phyloP scores from a whole-genome alignment of 768 basidiomycete species.

The Mycena maculata region DNA sequence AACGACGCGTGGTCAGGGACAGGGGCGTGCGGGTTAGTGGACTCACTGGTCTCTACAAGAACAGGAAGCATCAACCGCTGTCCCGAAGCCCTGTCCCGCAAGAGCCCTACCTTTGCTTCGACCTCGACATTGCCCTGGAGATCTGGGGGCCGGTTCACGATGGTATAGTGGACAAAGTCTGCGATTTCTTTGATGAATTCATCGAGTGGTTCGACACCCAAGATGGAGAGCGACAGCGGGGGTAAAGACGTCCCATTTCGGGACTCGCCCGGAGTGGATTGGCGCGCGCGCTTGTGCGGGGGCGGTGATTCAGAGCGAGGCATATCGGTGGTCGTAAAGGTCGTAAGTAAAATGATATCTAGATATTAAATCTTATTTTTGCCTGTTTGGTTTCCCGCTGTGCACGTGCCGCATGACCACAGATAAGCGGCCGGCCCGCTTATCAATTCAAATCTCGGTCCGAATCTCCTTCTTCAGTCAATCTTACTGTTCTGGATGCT shows the following conservation, averaged over 20 bases:
- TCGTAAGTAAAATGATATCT: no score
- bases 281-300: conserved; percentile 46
- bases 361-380: no score
- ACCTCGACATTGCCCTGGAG: conserved; percentile 77
- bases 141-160: conserved; percentile 64
- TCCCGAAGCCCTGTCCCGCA: conserved; percentile 68
- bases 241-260: conserved; percentile 55
- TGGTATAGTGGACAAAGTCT: conserved; percentile 85
- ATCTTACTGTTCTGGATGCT: background rate
- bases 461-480: background rate
- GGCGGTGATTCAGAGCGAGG: conserved; percentile 44
- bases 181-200: conserved; percentile 94
- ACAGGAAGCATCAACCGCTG: conserved; percentile 77
- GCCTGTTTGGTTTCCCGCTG: no score
- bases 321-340: conserved; percentile 21
- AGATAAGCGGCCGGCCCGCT: background rate
- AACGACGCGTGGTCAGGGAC: conserved; percentile 23
- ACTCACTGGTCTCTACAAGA: conserved; percentile 86
- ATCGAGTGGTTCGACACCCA: conserved; percentile 91
- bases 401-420: no score
- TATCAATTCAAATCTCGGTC: background rate
- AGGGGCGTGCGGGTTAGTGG: conserved; percentile 4
- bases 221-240: conserved; percentile 81
- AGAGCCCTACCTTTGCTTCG: conserved; percentile 88
- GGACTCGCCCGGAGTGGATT: conserved; percentile 28